Percentiles rank a stretch among this genome's conserved stretches.
These are phyloP conservation scores for Collybiopsis confluens DNA, from an alignment of 768 basidiomycete species.

Conservation along the genomic window DNA sequence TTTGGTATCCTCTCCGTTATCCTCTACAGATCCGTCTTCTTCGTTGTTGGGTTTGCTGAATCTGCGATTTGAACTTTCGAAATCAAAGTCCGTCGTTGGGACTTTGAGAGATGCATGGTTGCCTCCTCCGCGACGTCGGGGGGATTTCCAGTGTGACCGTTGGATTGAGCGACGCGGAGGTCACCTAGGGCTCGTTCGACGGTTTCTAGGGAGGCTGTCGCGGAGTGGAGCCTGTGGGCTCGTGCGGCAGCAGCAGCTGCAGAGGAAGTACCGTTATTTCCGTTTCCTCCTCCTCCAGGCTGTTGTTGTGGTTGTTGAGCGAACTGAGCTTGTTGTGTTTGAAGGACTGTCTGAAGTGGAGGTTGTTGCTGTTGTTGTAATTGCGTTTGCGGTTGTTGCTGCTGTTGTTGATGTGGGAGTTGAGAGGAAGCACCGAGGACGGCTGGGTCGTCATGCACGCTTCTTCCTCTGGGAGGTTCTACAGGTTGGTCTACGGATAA, in stretches of 20 bases:
- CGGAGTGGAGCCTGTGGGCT: slow-evolving; percentile 50
- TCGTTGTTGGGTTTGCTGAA: slow-evolving; percentile 59
- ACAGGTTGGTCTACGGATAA: slow-evolving; percentile 59
- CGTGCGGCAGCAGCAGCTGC: slow-evolving; percentile 17
- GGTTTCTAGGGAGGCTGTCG: slow-evolving; percentile 70
- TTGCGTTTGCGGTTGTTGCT: slow-evolving; percentile 25
- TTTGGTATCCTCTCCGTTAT: slow-evolving; percentile 27
- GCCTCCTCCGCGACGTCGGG: slow-evolving; percentile 7
- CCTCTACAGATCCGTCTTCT: slow-evolving; percentile 30
- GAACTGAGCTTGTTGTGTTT: slow-evolving; percentile 21
- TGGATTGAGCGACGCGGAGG: slow-evolving; percentile 34
- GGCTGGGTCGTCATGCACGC: slow-evolving; percentile 80
- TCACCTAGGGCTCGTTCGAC: slow-evolving; percentile 53
- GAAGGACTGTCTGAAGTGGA: slow-evolving; percentile 17
- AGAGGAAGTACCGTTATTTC: no score
- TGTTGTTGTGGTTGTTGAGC: no score
- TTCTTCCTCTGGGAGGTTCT: slow-evolving; percentile 52
- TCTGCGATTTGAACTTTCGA: slow-evolving; percentile 68
- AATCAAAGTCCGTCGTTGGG: slow-evolving; percentile 79
- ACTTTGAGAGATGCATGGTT: slow-evolving; percentile 33
- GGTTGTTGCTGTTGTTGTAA: slow-evolving; percentile 18
- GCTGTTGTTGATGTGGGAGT: slow-evolving; percentile 16
- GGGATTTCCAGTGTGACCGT: slow-evolving; percentile 15
- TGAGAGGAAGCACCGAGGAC: slow-evolving; percentile 64
- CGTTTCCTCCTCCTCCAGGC: slow-evolving; percentile 18